These are phyloP conservation scores for Gastrolobium villosum DNA, from an alignment of 306 rosid species.

Conservation along the genomic window DNA sequence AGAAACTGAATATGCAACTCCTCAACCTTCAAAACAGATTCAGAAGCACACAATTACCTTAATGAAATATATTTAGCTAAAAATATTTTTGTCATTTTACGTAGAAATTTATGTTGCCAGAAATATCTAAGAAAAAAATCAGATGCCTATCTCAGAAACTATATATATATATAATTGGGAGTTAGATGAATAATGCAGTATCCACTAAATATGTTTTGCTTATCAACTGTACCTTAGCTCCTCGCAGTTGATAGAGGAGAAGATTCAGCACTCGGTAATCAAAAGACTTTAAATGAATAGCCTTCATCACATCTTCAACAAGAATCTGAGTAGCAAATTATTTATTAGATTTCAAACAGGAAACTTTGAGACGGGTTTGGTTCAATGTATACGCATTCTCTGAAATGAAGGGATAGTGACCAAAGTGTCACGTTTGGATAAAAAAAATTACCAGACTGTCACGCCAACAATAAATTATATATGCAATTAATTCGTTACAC, in stretches of 20 bases:
- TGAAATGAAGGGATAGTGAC: no score
- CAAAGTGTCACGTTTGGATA: no score
- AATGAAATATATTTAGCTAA: slow-evolving; percentile 36
- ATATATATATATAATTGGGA: background rate
- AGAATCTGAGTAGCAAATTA: slow-evolving; percentile 61
- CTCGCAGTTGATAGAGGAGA: slow-evolving; percentile 86
- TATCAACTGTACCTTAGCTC: slow-evolving; percentile 68
- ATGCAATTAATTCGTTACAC: no score
- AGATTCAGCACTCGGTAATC: slow-evolving; percentile 93
- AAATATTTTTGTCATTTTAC: background rate
- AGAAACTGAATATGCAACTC: slow-evolving; percentile 95
- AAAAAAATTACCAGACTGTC: no score
- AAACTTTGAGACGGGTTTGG: slow-evolving; percentile 11
- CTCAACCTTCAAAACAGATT: slow-evolving; percentile 72
- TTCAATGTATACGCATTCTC: background rate
- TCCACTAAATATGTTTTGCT: background rate
- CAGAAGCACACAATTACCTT: slow-evolving; percentile 52
- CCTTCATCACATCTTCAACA: slow-evolving; percentile 82
- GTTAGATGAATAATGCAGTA: slow-evolving; percentile 28
- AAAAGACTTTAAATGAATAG: slow-evolving; percentile 84
- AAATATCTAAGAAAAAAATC: background rate
- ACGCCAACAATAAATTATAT: no score
- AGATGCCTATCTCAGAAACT: background rate
- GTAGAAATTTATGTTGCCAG: slow-evolving; percentile 32
- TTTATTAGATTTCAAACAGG: slow-evolving; percentile 41